Evolutionary conservation across 2,329 filamentous ascomycete genomes (phyloP).

Genomic region (Hypomyces perniciosus): DNA sequence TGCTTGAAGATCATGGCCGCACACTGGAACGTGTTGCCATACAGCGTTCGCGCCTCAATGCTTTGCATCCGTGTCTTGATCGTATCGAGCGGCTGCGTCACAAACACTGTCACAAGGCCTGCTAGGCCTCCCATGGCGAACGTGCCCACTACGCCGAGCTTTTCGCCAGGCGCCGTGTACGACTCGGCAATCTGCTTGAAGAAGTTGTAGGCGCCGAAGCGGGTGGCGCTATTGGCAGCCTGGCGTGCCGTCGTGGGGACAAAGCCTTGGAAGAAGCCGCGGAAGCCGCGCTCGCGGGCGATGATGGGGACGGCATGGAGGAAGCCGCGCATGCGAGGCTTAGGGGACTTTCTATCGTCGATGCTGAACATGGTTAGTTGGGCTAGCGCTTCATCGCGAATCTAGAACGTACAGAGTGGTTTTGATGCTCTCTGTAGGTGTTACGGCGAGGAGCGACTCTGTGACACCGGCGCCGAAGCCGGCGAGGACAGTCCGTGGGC

Average conservation of each 20-base stretch:
- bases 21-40: slow-evolving; percentile 84
- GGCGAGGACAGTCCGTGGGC: slow-evolving; percentile 83
- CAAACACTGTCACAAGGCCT: slow-evolving; percentile 83
- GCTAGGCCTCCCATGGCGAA: slow-evolving; percentile 88
- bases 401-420: slow-evolving; percentile 63
- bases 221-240: slow-evolving; percentile 85
- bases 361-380: slow-evolving; percentile 51
- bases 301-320: slow-evolving; percentile 86
- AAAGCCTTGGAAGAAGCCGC: slow-evolving; percentile 96
- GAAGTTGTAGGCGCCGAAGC: slow-evolving; percentile 86
- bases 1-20: slow-evolving; percentile 78
- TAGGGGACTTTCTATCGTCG: slow-evolving; percentile 82
- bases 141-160: slow-evolving; percentile 78
- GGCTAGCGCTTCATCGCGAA: neutral
- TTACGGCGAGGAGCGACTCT: slow-evolving; percentile 88
- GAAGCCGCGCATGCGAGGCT: slow-evolving; percentile 86
- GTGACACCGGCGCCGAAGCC: slow-evolving; percentile 94
- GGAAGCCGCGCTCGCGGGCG: slow-evolving; percentile 75
- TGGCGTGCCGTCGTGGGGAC: slow-evolving; percentile 91
- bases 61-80: slow-evolving; percentile 99
- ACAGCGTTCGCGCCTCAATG: slow-evolving; percentile 71
- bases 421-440: slow-evolving; percentile 97
- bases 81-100: slow-evolving; percentile 74
- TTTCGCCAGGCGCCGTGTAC: slow-evolving; percentile 91
- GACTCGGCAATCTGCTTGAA: slow-evolving; percentile 86